Conservation (phyloP, 139 green algal genomes). For the Tetradesmus lagerheimii region DNA sequence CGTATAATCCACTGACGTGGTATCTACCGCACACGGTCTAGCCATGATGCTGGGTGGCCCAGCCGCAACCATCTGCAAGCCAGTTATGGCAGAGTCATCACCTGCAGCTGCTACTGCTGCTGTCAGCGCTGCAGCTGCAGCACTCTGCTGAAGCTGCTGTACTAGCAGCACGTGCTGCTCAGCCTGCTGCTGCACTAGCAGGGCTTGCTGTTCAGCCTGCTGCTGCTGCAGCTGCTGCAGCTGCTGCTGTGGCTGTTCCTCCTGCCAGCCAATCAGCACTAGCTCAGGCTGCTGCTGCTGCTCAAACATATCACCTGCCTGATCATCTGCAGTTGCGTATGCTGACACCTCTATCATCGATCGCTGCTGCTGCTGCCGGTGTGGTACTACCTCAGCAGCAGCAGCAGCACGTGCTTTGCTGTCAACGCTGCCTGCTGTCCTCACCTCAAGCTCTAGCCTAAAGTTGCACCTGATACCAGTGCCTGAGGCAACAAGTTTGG, state of each 20-base stretch:
- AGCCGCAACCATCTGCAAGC: neutral
- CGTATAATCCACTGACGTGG: too few species aligned
- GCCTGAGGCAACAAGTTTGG: neutral
- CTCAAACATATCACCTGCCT: too few species aligned
- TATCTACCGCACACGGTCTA: neutral
- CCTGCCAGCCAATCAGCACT: neutral
- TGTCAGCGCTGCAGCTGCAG: neutral
- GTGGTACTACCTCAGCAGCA: slow-evolving; percentile 1
- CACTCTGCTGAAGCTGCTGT: neutral
- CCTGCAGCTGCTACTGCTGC: neutral
- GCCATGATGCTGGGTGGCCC: neutral
- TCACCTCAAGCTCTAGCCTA: neutral
- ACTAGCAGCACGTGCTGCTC: neutral
- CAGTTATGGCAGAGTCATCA: neutral
- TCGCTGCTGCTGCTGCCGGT: slow-evolving; percentile 30
- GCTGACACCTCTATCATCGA: neutral
- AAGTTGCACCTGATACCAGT: neutral
- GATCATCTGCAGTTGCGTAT: neutral
- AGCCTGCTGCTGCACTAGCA: neutral
- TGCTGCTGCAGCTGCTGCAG: neutral
- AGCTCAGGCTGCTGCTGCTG: neutral
- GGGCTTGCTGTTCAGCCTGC: neutral
- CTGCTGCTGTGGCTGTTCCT: neutral
- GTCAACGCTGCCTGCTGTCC: neutral
- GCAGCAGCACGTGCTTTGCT: neutral